These are phyloP conservation scores for Tuber calosporum DNA, from an alignment of 495 filamentous ascomycete species.

Conservation along the genomic window DNA sequence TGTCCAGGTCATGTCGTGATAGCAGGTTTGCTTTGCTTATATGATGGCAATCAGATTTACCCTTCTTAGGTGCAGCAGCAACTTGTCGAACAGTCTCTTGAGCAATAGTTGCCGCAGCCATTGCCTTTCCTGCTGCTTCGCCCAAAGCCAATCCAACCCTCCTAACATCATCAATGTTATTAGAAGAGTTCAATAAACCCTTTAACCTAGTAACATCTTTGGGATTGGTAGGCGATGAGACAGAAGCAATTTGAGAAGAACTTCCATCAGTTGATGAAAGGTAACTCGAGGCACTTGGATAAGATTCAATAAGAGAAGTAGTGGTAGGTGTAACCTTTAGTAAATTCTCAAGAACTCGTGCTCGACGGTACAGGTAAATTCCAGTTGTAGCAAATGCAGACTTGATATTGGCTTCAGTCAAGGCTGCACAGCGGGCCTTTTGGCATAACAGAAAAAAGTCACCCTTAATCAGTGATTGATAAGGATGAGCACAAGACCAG, in stretches of 20 bases:
- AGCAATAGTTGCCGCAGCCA: not conserved
- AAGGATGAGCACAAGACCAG: slow-evolving; percentile 6
- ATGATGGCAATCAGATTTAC: not conserved
- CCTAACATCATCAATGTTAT: too few relatives aligned
- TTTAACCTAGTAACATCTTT: too few relatives aligned
- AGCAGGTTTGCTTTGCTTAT: not conserved
- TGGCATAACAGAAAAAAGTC: slow-evolving; percentile 13
- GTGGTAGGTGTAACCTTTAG: too few relatives aligned
- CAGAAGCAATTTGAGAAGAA: too few relatives aligned
- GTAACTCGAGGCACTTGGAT: too few relatives aligned
- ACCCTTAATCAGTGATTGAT: slow-evolving; percentile 1
- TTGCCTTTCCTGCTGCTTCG: not conserved
- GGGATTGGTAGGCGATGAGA: too few relatives aligned
- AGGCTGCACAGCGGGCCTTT: not conserved
- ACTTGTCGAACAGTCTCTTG: not conserved
- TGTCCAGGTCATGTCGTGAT: not conserved
- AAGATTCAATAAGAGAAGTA: too few relatives aligned
- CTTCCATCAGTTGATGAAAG: too few relatives aligned
- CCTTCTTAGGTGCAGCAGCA: not conserved
- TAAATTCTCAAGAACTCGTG: not conserved
- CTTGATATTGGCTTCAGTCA: slow-evolving; percentile 12
- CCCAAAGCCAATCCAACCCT: too few relatives aligned
- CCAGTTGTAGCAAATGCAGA: slow-evolving; percentile 1
- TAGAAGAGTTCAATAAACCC: too few relatives aligned
- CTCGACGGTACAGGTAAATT: not conserved